phyloP scores from a whole-genome alignment of 306 rosid genomes.

The Neltuma alba region DNA sequence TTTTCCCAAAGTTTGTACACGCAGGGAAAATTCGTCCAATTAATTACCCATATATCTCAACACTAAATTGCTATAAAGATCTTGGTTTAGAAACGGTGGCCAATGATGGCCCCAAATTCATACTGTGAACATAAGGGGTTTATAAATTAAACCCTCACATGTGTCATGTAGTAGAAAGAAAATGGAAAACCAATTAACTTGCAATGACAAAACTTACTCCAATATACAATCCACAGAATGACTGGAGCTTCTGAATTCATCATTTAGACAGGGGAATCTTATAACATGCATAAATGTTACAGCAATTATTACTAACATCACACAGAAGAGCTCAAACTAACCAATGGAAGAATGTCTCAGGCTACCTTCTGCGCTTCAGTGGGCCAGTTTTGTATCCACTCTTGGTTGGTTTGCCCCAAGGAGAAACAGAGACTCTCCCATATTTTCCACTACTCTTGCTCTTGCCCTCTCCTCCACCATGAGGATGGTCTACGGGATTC shows the following conservation, averaged over 20 bases:
- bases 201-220: background rate
- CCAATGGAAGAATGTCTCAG: background rate
- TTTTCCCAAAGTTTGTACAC: too few species aligned
- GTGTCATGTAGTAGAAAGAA: background rate
- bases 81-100: too few species aligned
- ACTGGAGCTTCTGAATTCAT: constrained; percentile 19
- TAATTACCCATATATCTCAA: too few species aligned
- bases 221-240: constrained; percentile 32
- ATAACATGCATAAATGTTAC: constrained; percentile 7
- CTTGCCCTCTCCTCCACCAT: constrained; percentile 91
- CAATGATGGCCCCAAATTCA: too few species aligned
- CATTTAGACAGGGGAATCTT: background rate
- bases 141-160: background rate
- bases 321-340: constrained; percentile 24
- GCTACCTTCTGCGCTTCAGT: constrained; percentile 60
- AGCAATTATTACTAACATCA: constrained; percentile 32
- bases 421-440: constrained; percentile 66
- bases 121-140: too few species aligned
- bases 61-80: too few species aligned
- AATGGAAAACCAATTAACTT: background rate
- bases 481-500: constrained; percentile 89
- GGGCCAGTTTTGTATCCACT: constrained; percentile 85
- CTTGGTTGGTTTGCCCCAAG: constrained; percentile 88
- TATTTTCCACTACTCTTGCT: constrained; percentile 71
- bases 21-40: too few species aligned